Conservation (phyloP, 768 basidiomycete genomes). For the Auriscalpium microsporum region DNA sequence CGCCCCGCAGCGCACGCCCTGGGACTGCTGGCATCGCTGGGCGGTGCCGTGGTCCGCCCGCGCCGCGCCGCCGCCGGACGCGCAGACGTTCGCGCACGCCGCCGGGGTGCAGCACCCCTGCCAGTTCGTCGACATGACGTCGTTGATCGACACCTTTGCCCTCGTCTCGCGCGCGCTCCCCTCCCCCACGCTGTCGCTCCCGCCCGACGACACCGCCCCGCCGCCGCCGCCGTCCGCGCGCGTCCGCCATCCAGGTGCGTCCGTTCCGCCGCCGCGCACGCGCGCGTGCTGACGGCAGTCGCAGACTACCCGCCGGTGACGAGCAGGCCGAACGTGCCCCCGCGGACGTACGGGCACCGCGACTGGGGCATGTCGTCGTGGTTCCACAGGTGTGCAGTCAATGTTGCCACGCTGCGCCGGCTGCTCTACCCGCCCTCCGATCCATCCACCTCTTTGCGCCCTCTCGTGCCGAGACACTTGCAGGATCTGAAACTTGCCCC, state of each 20-base stretch:
- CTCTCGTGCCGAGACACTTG: background rate
- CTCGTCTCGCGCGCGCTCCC: slow-evolving; percentile 1
- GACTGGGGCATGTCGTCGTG: slow-evolving; percentile 10
- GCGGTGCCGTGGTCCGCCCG: slow-evolving; percentile 10
- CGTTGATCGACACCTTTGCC: slow-evolving; percentile 8
- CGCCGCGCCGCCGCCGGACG: background rate
- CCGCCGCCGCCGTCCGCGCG: background rate
- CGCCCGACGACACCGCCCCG: background rate
- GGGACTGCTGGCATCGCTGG: slow-evolving; percentile 18
- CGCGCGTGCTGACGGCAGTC: background rate
- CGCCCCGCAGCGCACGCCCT: slow-evolving; percentile 4
- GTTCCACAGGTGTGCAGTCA: slow-evolving; percentile 13
- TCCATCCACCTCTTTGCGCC: background rate
- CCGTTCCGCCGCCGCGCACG: background rate
- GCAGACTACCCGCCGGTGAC: slow-evolving; percentile 10
- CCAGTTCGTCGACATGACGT: slow-evolving; percentile 3
- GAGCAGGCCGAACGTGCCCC: slow-evolving; percentile 8
- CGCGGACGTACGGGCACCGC: slow-evolving; percentile 11
- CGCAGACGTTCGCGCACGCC: slow-evolving; percentile 8
- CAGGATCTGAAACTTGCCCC: background rate
- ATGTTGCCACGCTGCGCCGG: slow-evolving; percentile 5
- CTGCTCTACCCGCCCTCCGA: background rate
- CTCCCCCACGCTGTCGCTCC: background rate
- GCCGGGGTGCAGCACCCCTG: slow-evolving; percentile 14
- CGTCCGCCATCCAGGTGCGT: slow-evolving; percentile 12